Base-by-base conservation (phyloP, 2,329 filamentous ascomycete genomes). In the Pseudogymnoascus sp. region DNA sequence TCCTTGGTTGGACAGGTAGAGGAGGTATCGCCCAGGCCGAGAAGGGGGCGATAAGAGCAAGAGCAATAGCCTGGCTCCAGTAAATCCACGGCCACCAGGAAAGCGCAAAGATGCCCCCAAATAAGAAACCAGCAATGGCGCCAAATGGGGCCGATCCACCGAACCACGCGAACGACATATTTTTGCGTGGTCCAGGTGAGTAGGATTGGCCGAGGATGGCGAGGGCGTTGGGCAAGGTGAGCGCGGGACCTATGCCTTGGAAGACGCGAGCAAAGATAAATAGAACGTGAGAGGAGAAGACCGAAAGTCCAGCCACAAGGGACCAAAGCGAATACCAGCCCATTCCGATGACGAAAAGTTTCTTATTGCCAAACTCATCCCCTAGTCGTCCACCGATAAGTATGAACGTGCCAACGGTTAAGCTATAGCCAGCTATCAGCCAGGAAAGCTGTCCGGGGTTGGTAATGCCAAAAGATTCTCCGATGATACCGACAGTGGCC, bases 191-290 rank as follows among this genome's bases (percentile, higher is more conserved):
- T 0, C 86, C 85, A 0, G 82, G 82, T 0, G 77, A 74, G 66
- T 87, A 88, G 0, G 81, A 78, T 0, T 77, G 76, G 1, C 85
- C 86, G 0, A 89, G 72, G 11, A 90, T 77, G 2, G 85, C 86
- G 21, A 89, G 73, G 0, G 78, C 84, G 65, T 88, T 90, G 0
- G 88, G 87, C 23, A 89, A 75, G 10, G 81, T 75, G 35, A 90
- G 76, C 0, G 86, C 85, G 0, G 0, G 83, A 0, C 87, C 88
- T 17, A 87, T 79, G 0, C 84, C 84, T 66, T 86, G 83, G 3
- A 85, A 70, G 0, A 78, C 80, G 7, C 83, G 77, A 6, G 77
- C 75, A 46, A 80, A 75, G 64, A 81, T 76, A 68, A 83, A 83
- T 26, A 63, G 63, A 13, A 66, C 66, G 44, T n/a, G 56, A 50